Evolutionary conservation across 768 basidiomycete species (phyloP).

Genomic region (Coprinopsis strossmayeri): DNA sequence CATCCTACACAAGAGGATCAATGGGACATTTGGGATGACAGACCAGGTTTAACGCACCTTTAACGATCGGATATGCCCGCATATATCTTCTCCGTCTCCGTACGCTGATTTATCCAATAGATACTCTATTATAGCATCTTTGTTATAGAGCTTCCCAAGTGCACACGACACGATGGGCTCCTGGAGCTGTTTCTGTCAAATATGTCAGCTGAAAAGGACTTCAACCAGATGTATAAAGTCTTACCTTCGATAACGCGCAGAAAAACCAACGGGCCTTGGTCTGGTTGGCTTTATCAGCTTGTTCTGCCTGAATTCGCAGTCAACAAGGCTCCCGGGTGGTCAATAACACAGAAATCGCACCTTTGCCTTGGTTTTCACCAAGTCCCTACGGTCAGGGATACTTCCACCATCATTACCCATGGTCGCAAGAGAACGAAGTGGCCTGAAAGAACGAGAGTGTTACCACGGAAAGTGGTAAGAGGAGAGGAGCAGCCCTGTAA

Average conservation of each 20-base stretch:
- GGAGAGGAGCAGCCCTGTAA: background rate
- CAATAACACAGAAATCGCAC: conserved; percentile 23
- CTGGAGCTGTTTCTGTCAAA: conserved; percentile 63
- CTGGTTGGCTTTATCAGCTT: conserved; percentile 88
- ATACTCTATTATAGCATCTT: conserved; percentile 89
- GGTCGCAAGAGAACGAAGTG: conserved; percentile 1
- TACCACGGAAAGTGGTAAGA: background rate
- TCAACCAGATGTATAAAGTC: conserved; percentile 10
- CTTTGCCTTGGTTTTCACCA: conserved; percentile 70
- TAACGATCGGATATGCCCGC: conserved; percentile 83
- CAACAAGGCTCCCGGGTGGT: background rate
- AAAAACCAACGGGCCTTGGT: conserved; percentile 85
- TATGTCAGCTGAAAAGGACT: no score
- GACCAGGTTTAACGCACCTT: conserved; percentile 51
- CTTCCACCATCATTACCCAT: conserved; percentile 92
- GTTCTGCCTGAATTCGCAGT: conserved; percentile 48
- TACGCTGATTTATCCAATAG: conserved; percentile 77
- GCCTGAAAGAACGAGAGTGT: background rate
- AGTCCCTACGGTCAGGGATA: conserved; percentile 77
- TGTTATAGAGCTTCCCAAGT: conserved; percentile 94
- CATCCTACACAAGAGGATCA: conserved; percentile 49
- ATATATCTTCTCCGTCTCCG: conserved; percentile 89
- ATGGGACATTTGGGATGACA: background rate
- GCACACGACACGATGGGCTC: conserved; percentile 89
- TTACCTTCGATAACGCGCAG: conserved; percentile 92